These are phyloP conservation scores for Coniella vitis DNA, from an alignment of 2,329 filamentous ascomycete genomes.

Conservation along the genomic window DNA sequence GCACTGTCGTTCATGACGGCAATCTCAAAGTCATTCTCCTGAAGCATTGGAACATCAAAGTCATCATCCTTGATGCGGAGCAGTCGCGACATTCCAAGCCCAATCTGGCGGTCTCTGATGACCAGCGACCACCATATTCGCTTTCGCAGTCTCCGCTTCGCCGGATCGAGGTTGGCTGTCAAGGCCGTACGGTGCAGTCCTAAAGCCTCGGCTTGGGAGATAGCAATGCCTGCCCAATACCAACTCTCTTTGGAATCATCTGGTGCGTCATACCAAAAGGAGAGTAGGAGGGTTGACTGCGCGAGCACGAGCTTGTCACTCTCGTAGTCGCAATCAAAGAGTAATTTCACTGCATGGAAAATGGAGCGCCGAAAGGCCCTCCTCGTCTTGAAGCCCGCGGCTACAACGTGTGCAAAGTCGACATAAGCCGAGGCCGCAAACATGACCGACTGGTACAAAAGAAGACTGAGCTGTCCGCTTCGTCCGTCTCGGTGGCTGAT, in stretches of 20 bases:
- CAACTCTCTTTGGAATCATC: conserved; percentile 97
- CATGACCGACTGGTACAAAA: conserved; percentile 92
- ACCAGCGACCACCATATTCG: conserved; percentile 98
- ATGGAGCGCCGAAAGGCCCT: conserved; percentile 82
- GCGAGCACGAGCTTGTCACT: conserved; percentile 82
- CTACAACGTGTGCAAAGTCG: conserved; percentile 67
- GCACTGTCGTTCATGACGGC: conserved; percentile 60
- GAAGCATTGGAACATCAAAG: conserved; percentile 88
- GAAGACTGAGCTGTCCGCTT: conserved; percentile 68
- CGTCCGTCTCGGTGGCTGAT: conserved; percentile 62
- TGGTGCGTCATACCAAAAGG: conserved; percentile 95
- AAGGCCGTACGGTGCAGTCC: conserved; percentile 80
- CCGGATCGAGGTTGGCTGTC: conserved; percentile 62
- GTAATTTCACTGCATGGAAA: conserved; percentile 79
- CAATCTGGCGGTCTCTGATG: conserved; percentile 88
- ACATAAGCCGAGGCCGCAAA: conserved; percentile 87
- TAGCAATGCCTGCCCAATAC: conserved; percentile 97
- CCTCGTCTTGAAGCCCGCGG: conserved; percentile 69
- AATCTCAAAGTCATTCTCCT: conserved; percentile 77
- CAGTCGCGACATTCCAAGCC: conserved; percentile 86
- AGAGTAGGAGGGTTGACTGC: conserved; percentile 84
- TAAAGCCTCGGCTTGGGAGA: conserved; percentile 88
- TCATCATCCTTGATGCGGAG: conserved; percentile 90
- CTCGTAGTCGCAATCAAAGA: conserved; percentile 96
- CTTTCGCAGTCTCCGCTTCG: conserved; percentile 81